phyloP scores from a whole-genome alignment of 2,329 filamentous ascomycete species.

The Hortaea werneckii region DNA sequence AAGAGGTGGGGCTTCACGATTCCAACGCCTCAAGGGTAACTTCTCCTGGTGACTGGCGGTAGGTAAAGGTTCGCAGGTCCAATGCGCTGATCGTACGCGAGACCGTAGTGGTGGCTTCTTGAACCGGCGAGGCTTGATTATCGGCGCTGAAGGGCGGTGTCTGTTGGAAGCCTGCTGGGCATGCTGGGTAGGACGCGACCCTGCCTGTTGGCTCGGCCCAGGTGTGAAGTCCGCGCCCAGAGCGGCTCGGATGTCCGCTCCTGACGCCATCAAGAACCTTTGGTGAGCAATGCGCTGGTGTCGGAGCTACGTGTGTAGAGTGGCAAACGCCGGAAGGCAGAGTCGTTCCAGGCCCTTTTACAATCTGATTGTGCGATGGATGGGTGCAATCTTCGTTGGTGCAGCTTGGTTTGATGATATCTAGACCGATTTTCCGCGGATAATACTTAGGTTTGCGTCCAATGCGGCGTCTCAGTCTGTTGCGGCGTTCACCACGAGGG shows the following conservation, averaged over 20 bases:
- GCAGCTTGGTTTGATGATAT: background rate
- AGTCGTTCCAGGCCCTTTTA: no score
- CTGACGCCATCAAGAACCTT: background rate
- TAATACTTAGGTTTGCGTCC: background rate
- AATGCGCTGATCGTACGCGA: background rate
- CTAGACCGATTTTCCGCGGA: background rate
- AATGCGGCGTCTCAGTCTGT: background rate
- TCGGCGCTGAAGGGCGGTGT: background rate
- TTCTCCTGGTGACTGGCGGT: background rate
- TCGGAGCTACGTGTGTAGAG: no score
- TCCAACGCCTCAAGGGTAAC: background rate
- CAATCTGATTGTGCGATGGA: background rate
- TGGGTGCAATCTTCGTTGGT: background rate
- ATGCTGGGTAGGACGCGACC: background rate
- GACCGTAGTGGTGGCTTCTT: background rate
- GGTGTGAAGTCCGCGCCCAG: background rate
- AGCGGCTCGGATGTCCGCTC: constrained; percentile 1
- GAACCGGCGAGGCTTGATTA: background rate
- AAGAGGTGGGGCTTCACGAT: background rate
- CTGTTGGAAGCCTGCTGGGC: background rate
- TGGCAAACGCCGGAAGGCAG: no score
- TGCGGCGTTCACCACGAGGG: background rate
- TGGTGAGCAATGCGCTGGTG: no score
- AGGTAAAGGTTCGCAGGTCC: background rate
- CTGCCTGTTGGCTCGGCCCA: background rate